Percentiles rank a stretch among this genome's conserved stretches.
These are phyloP conservation scores for Aristolochia californica DNA, from an alignment of 164 flowering plant genomes.

Conservation along the genomic window DNA sequence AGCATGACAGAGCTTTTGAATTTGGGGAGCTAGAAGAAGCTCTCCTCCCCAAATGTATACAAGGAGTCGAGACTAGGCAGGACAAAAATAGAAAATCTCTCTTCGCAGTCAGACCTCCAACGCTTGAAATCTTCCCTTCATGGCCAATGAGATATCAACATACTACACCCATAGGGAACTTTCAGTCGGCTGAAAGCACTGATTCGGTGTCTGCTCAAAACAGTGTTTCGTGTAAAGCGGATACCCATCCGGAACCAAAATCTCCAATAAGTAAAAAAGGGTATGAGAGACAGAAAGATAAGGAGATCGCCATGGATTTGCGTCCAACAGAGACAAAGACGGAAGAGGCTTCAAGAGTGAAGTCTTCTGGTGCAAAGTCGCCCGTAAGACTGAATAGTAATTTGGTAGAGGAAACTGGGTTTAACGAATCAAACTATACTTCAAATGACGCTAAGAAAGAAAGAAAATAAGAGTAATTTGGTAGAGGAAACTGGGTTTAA, in stretches of 20 bases:
- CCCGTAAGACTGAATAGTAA: no score
- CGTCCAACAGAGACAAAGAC: no score
- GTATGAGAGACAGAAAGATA: no score
- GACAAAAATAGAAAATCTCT: constrained; percentile 52
- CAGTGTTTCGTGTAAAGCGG: constrained; percentile 40
- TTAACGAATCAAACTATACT: no score
- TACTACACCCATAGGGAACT: constrained; percentile 25
- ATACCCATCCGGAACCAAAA: constrained; percentile 41
- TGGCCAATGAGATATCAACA: constrained; percentile 14
- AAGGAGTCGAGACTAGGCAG: constrained; percentile 50
- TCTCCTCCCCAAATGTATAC: constrained; percentile 39
- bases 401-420: no score
- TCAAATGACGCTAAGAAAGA: no score
- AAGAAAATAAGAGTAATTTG: no score
- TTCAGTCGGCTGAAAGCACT: constrained; percentile 63
- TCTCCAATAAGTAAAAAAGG: constrained; percentile 38
- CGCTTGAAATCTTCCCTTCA: constrained; percentile 14
- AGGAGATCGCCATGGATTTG: no score
- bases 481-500: no score
- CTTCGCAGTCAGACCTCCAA: constrained; percentile 7
- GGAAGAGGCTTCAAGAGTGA: no score
- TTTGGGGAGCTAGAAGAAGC: constrained; percentile 95
- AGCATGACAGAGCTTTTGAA: constrained; percentile 67
- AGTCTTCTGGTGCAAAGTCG: no score
- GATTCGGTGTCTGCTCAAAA: constrained; percentile 66